Conservation (phyloP, 768 basidiomycete genomes). For the Mycena sanguinolenta region DNA sequence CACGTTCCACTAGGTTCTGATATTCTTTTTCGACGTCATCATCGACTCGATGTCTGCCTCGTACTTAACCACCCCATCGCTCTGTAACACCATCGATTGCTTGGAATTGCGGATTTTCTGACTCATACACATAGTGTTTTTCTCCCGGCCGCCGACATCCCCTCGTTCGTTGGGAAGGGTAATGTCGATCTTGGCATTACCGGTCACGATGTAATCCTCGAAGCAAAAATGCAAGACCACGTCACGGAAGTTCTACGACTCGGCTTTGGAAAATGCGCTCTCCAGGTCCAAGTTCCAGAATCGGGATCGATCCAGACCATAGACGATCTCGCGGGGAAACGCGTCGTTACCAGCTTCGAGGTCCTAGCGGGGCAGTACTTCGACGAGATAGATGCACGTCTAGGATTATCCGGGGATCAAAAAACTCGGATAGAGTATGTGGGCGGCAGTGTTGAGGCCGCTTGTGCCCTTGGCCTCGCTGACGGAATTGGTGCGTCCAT, state of each 20-base stretch:
- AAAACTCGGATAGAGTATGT: conserved; percentile 93
- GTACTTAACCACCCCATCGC: conserved; percentile 94
- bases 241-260: conserved; percentile 84
- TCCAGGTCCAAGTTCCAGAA: conserved; percentile 94
- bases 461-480: conserved; percentile 94
- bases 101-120: not conserved
- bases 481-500: conserved; percentile 88
- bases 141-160: conserved; percentile 96
- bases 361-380: conserved; percentile 89
- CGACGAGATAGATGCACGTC: conserved; percentile 63
- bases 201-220: conserved; percentile 96
- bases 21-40: conserved; percentile 90
- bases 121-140: conserved; percentile 75
- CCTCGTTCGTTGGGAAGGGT: conserved; percentile 98
- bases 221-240: conserved; percentile 83
- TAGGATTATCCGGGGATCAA: conserved; percentile 60
- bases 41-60: conserved; percentile 92
- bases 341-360: conserved; percentile 95
- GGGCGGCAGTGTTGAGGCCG: conserved; percentile 98
- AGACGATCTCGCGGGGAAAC: conserved; percentile 88
- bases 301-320: conserved; percentile 73
- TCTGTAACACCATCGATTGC: conserved; percentile 68
- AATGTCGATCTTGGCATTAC: conserved; percentile 97
- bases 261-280: conserved; percentile 91
- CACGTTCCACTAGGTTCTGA: conserved; percentile 78